phyloP scores from a whole-genome alignment of 352 stramenopile genomes.

The Phytophthora quininea region DNA sequence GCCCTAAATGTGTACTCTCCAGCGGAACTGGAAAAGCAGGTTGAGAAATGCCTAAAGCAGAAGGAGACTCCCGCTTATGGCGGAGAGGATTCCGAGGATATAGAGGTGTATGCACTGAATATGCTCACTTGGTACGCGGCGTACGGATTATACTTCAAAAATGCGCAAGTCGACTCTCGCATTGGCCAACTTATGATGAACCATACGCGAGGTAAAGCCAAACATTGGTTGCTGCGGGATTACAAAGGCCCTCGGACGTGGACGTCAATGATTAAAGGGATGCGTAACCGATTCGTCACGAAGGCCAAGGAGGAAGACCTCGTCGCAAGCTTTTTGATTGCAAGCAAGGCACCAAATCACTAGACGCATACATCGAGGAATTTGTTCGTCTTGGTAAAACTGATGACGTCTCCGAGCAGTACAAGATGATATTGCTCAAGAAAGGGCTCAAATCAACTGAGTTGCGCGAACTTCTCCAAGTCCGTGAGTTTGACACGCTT shows the following conservation, averaged over 20 bases:
- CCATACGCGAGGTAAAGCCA: constrained; percentile 4
- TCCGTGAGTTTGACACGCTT: constrained; percentile 9
- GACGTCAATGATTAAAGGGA: constrained; percentile 7
- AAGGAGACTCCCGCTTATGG: constrained; percentile 8
- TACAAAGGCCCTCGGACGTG: background rate
- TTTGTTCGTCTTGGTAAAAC: constrained; percentile 17
- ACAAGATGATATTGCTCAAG: constrained; percentile 20
- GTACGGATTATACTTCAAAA: constrained; percentile 9
- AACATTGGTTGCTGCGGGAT: constrained; percentile 3
- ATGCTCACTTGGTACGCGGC: constrained; percentile 13
- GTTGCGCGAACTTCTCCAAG: constrained; percentile 7
- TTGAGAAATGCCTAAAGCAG: constrained; percentile 10
- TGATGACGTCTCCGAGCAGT: constrained; percentile 13
- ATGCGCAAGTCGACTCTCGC: constrained; percentile 3
- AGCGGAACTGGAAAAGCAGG: background rate
- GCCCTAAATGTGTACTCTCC: background rate
- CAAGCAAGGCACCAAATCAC: constrained; percentile 1
- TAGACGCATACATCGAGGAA: constrained; percentile 11
- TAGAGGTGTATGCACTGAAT: constrained; percentile 14
- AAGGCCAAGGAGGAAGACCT: constrained; percentile 9
- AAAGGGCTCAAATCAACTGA: constrained; percentile 15
- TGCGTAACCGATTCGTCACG: constrained; percentile 6
- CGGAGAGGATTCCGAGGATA: constrained; percentile 8
- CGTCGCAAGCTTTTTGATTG: constrained; percentile 13
- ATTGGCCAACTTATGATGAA: constrained; percentile 11